Evolutionary conservation across 2,329 filamentous ascomycete genomes (phyloP).

Genomic region (Monosporascus sp.): DNA sequence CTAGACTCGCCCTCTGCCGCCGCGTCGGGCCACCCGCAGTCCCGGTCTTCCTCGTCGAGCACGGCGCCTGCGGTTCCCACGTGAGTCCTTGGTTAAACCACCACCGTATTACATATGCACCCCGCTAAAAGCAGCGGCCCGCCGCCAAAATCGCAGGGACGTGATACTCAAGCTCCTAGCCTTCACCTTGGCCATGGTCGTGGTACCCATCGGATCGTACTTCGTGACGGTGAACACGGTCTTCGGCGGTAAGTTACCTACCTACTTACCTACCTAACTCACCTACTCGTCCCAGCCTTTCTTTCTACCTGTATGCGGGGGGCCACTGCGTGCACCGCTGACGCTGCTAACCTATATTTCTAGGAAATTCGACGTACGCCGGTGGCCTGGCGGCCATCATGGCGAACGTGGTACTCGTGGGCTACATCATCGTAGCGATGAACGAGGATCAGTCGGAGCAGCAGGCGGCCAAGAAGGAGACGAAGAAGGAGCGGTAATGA

Average conservation of each 20-base stretch:
- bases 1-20: slow-evolving; percentile 33
- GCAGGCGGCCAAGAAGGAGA: slow-evolving; percentile 31
- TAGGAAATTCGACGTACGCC: slow-evolving; percentile 84
- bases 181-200: slow-evolving; percentile 89
- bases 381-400: slow-evolving; percentile 81
- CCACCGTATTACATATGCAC: too few species aligned
- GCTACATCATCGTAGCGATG: slow-evolving; percentile 90
- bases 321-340: background rate
- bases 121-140: too few species aligned
- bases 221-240: slow-evolving; percentile 72
- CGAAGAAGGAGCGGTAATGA: slow-evolving; percentile 1
- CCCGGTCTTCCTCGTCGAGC: slow-evolving; percentile 42
- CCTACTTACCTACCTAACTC: background rate
- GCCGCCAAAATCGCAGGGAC: slow-evolving; percentile 41
- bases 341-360: background rate
- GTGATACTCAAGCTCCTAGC: slow-evolving; percentile 86
- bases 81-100: slow-evolving; percentile 44
- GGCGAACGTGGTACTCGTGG: slow-evolving; percentile 84
- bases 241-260: slow-evolving; percentile 60
- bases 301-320: background rate
- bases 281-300: background rate
- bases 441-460: slow-evolving; percentile 65
- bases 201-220: slow-evolving; percentile 81
- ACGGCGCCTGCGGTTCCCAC: slow-evolving; percentile 78
- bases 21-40: slow-evolving; percentile 35